Conservation (phyloP, 2,329 filamentous ascomycete genomes). For the Paraconiothyrium brasiliense region DNA sequence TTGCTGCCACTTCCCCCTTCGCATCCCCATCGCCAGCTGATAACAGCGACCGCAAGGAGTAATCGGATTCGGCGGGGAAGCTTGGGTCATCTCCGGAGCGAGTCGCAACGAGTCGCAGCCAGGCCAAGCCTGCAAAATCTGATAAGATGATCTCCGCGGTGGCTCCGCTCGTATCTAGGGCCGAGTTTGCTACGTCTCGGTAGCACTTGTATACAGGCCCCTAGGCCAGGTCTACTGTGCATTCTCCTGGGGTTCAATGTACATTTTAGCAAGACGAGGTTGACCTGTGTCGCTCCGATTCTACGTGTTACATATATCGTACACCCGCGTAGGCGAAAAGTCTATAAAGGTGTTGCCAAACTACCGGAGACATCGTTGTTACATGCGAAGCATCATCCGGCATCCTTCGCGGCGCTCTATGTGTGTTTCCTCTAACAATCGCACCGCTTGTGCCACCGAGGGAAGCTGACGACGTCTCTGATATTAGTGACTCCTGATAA, state of each 20-base stretch:
- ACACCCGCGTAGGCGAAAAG: slow-evolving; percentile 4
- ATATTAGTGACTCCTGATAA: slow-evolving; percentile 83
- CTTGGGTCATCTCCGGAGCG: slow-evolving; percentile 7
- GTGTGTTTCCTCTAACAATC: slow-evolving; percentile 52
- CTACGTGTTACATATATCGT: slow-evolving; percentile 6
- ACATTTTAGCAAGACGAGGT: not conserved
- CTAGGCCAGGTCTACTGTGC: not conserved
- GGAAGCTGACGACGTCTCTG: slow-evolving; percentile 86
- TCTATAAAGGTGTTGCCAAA: slow-evolving; percentile 2
- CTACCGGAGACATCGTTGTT: not conserved
- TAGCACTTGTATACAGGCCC: not conserved
- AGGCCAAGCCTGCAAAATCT: slow-evolving; percentile 28
- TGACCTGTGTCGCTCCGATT: not conserved
- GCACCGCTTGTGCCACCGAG: slow-evolving; percentile 71
- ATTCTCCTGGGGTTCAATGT: not conserved
- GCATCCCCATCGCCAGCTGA: too few species aligned
- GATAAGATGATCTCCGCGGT: slow-evolving; percentile 40
- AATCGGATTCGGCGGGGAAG: not conserved
- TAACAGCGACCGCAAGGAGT: not conserved
- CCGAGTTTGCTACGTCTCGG: not conserved
- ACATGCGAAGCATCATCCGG: slow-evolving; percentile 1
- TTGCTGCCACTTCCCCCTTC: not conserved
- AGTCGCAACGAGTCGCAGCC: not conserved
- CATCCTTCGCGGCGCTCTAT: not conserved
- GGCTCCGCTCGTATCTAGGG: not conserved